Evolutionary conservation across 257 asterid genomes (phyloP), one percentile per base, ranked within the genome.

Genomic region (Penstemon barbatus): DNA sequence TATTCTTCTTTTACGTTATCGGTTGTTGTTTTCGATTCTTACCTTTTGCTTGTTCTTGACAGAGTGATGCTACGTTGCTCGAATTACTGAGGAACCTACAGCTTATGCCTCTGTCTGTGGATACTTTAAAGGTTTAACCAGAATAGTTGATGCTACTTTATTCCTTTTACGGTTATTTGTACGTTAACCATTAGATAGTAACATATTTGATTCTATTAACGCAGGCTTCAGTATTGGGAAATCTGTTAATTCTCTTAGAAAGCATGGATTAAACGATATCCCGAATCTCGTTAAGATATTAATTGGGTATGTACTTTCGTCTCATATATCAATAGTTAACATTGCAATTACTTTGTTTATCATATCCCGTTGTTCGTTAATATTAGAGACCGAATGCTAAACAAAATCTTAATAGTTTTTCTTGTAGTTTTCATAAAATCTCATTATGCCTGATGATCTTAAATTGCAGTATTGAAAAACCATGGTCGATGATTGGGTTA

Each of bases 71-170:
- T 15, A 19, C 58, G 68, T 63, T 92, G 81, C 80, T 68, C 69
- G 95, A 87, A 61, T 89, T 86, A 8, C 75, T 92, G 79, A 86
- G 91, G 82, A 80, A 83, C 89, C 91, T 92, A 65, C 96, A 92
- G 77, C 75, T 89, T 44, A 84, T 83, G 94, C 84, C 68, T 76
- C 73, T 92, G 71, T 77, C 91, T 37, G 89, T 89, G 76, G 98
- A 89, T 79, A 85, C 75, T 70, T 82, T 92, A 13, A 86, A 89
- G 98, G 98, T 89, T 81, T 50, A 75, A 51, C 60, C 51, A 6
- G 61, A 66, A 62, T 41, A 52, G 10, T 65, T 58, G 62, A 42
- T 64, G 49, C 37, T 73, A 70, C 5, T 73, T 63, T 39, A 15
- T 51, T 45, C 60, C 57, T 61, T 41, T 60, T 25, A 1, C 1